Base-by-base conservation (phyloP, 1,284 basidiomycete species). In the Entoloma clypeatum region DNA sequence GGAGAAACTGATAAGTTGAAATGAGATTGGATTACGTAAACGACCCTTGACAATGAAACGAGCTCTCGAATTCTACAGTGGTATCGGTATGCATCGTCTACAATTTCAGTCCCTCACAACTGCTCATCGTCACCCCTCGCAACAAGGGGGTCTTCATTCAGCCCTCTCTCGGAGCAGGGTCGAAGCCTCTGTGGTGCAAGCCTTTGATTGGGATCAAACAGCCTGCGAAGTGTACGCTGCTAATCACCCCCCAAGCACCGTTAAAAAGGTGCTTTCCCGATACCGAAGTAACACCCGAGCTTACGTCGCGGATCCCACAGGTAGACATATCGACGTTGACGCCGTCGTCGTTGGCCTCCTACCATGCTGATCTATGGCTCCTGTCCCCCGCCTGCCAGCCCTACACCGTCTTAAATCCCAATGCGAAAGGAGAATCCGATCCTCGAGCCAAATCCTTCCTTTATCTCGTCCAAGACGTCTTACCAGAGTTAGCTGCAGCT, bases 311-410 rank as follows among this genome's bases (percentile, higher is more conserved):
- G 41, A 36, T 41, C 13, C 37, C 31, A 18, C 47, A 86, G 85
- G 64, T 64, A 17, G 82, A 89, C 56, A 86, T 89, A 26, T 69
- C 70, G 10, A 69, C 64, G 0, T 65, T 89, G 22, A 66, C 68
- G 8, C 70, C 77, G 2, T 34, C 58, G 4, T 57, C 67, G 19
- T 58, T 87, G n/a, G 60, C 67, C 18, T 34, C 47, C 14, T 60
- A 73, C 18, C 48, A 69, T 47, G 77, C 79, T 18, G 60, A 78
- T 47, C 54, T 86, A 4, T 88, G 86, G 84, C 69, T 88, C 17
- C 59, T 87, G 27, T 88, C 86, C 0, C 86, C 85, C 4, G 77
- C 85, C 7, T 89, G 86, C 55, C 86, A 88, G 54, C 86, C 86
- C 0, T 89, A 88, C 52, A 88, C 86, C 0, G 74, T 86, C 2